Evolutionary conservation across 345 rosid species (phyloP).

Genomic region (Lumnitzera littorea): DNA sequence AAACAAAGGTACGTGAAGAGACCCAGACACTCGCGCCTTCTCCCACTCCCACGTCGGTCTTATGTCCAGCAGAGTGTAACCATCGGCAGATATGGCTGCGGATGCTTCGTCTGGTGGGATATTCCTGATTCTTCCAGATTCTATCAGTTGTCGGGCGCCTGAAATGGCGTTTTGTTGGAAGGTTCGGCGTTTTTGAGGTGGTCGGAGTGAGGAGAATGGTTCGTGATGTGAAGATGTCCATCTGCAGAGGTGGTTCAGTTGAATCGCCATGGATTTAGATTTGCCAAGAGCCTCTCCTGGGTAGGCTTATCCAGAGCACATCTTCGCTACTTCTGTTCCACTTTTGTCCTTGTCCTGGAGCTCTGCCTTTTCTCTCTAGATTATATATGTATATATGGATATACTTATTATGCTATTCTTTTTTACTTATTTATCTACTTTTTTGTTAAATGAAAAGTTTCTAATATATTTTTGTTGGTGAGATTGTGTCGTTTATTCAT

Average conservation of each 20-base stretch:
- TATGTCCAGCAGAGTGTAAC: constrained; percentile 55
- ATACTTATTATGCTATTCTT: no score
- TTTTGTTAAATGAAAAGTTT: no score
- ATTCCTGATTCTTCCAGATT: constrained; percentile 55
- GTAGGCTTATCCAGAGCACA: no score
- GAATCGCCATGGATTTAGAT: constrained; percentile 15
- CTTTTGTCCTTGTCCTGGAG: no score
- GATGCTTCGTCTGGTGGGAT: constrained; percentile 56
- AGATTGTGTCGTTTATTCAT: no score
- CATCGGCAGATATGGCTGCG: constrained; percentile 37
- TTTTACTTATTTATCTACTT: no score
- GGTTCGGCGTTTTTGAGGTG: constrained; percentile 9
- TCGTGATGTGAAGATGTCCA: constrained; percentile 10
- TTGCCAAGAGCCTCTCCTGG: no score
- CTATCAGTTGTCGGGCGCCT: constrained; percentile 41
- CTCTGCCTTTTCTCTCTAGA: not conserved
- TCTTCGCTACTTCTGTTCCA: no score
- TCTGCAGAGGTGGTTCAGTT: constrained; percentile 18
- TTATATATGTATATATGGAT: no score
- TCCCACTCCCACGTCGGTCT: constrained; percentile 81
- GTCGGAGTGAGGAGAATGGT: not conserved
- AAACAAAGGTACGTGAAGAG: constrained; percentile 74
- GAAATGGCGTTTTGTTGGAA: constrained; percentile 20
- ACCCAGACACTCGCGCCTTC: constrained; percentile 67
- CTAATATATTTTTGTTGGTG: no score